phyloP scores from a whole-genome alignment of 192 early-diverging fungal genomes.

The Mortierella alpina region DNA sequence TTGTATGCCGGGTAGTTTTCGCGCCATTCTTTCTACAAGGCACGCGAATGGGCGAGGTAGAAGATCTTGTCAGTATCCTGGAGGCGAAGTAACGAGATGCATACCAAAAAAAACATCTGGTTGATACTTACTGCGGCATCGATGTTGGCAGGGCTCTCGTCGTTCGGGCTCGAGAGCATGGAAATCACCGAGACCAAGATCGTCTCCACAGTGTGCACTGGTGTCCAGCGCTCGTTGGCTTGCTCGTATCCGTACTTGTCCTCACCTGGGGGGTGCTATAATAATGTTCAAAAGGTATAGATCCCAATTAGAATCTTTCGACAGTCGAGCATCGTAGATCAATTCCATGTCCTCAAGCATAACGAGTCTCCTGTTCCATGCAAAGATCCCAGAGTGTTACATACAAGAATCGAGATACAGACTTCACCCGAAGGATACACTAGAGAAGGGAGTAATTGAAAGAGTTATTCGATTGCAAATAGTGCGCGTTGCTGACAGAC shows the following conservation, averaged over 20 bases:
- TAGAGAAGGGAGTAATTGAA: slow-evolving; percentile 11
- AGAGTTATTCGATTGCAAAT: not conserved
- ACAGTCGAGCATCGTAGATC: not conserved
- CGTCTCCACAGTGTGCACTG: slow-evolving; percentile 94
- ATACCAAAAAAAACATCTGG: slow-evolving; percentile 2
- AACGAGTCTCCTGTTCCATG: not conserved
- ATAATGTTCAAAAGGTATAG: not conserved
- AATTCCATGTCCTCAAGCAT: not conserved
- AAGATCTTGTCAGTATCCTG: not conserved
- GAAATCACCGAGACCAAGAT: slow-evolving; percentile 91
- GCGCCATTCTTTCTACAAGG: slow-evolving; percentile 78
- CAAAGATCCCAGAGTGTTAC: slow-evolving; percentile 4
- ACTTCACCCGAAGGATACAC: slow-evolving; percentile 92
- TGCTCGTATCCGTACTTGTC: slow-evolving; percentile 94
- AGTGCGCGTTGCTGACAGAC: no score
- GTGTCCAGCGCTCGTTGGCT: slow-evolving; percentile 91
- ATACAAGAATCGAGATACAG: slow-evolving; percentile 95
- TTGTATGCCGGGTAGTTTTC: slow-evolving; percentile 77
- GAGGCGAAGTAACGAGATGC: not conserved
- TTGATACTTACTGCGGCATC: slow-evolving; percentile 83
- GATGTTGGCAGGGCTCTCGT: slow-evolving; percentile 94
- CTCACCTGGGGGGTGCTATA: slow-evolving; percentile 74
- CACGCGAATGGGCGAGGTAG: not conserved
- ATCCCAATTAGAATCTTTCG: not conserved
- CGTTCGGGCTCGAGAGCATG: slow-evolving; percentile 95